Percentiles rank a stretch among this genome's conserved stretches.
These are phyloP conservation scores for Scleroderma citrinum DNA, from an alignment of 768 basidiomycete species.

Conservation along the genomic window DNA sequence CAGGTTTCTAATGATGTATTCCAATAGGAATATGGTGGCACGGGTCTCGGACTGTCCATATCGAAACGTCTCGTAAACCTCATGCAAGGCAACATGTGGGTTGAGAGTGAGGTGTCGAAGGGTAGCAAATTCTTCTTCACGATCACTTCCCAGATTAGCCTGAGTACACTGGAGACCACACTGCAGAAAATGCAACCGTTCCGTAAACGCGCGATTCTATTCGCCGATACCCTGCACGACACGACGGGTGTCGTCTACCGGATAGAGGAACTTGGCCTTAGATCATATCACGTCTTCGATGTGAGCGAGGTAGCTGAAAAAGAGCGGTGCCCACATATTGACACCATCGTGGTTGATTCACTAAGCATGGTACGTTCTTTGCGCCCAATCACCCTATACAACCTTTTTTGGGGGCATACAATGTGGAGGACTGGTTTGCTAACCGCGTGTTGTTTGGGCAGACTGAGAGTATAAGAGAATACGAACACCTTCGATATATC, in stretches of 20 bases:
- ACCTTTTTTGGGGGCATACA: not conserved
- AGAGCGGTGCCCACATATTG: slow-evolving; percentile 80
- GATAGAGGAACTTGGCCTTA: slow-evolving; percentile 74
- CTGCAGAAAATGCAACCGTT: slow-evolving; percentile 82
- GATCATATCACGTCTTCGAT: slow-evolving; percentile 68
- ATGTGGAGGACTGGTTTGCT: not conserved
- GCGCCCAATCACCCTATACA: not conserved
- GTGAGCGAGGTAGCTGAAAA: slow-evolving; percentile 80
- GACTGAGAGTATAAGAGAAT: slow-evolving; percentile 87
- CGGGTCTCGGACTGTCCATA: slow-evolving; percentile 93
- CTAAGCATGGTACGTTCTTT: slow-evolving; percentile 62
- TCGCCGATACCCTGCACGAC: slow-evolving; percentile 82
- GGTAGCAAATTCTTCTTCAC: slow-evolving; percentile 98
- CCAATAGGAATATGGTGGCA: slow-evolving; percentile 89
- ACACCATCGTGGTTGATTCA: slow-evolving; percentile 94
- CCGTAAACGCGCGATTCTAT: slow-evolving; percentile 81
- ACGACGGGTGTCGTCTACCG: slow-evolving; percentile 67
- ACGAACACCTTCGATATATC: slow-evolving; percentile 93
- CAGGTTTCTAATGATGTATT: not conserved
- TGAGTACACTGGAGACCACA: slow-evolving; percentile 66
- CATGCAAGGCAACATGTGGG: slow-evolving; percentile 99
- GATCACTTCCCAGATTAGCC: slow-evolving; percentile 79
- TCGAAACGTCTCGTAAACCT: slow-evolving; percentile 95
- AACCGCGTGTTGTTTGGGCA: slow-evolving; percentile 28
- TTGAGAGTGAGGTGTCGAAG: slow-evolving; percentile 88